phyloP scores from a whole-genome alignment of 2,329 filamentous ascomycete species.

The Zymoseptoria pseudotritici region DNA sequence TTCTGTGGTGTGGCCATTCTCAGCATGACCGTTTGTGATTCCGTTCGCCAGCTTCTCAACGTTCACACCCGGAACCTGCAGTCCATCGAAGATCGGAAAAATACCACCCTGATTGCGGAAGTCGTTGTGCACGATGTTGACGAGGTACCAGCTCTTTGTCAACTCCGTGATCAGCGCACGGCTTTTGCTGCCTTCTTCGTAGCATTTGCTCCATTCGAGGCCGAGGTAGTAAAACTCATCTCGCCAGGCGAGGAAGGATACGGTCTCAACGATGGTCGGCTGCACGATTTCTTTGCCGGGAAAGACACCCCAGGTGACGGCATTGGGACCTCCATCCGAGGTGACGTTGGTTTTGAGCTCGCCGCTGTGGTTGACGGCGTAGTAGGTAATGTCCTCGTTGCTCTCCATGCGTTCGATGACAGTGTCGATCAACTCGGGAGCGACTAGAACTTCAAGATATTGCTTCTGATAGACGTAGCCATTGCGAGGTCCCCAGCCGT shows the following conservation, averaged over 20 bases:
- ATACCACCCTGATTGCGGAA: conserved; percentile 80
- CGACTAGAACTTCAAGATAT: conserved; percentile 85
- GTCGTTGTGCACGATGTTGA: conserved; percentile 98
- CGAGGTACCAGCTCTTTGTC: conserved; percentile 85
- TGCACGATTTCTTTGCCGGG: conserved; percentile 99
- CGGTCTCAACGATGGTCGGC: conserved; percentile 96
- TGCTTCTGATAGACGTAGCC: conserved; percentile 98
- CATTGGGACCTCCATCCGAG: conserved; percentile 75
- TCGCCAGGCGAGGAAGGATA: conserved; percentile 97
- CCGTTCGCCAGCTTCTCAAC: conserved; percentile 3
- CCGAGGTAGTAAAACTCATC: conserved; percentile 94
- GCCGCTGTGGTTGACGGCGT: conserved; percentile 79
- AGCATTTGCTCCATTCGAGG: conserved; percentile 88
- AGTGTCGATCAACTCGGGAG: conserved; percentile 69
- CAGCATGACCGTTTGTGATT: conserved; percentile 5
- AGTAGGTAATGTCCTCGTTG: conserved; percentile 82
- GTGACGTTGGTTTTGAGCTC: conserved; percentile 77
- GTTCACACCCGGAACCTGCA: conserved; percentile 62
- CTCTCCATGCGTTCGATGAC: conserved; percentile 70
- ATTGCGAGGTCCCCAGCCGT: conserved; percentile 91
- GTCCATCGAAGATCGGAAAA: conserved; percentile 76
- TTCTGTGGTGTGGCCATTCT: not conserved
- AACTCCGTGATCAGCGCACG: conserved; percentile 71
- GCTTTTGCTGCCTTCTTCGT: conserved; percentile 67
- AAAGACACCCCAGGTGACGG: conserved; percentile 99